Evolutionary conservation across 257 asterid species (phyloP).

Genomic region (Ehretia macrophylla): DNA sequence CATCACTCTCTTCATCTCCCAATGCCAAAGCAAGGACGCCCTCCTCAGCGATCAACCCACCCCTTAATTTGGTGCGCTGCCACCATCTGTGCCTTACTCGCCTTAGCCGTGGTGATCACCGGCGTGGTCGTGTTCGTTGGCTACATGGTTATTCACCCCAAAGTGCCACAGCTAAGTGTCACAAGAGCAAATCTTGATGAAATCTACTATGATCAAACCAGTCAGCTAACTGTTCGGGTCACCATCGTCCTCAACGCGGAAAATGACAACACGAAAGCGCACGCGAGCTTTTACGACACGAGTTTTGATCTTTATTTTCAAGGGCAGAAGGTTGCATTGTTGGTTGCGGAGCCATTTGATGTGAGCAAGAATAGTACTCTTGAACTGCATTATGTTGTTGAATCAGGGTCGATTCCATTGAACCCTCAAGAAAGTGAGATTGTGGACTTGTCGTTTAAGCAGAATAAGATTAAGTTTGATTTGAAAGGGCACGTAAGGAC

Average conservation of each 20-base stretch:
- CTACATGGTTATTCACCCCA: slow-evolving; percentile 56
- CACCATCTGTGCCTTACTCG: slow-evolving; percentile 53
- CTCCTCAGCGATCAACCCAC: slow-evolving; percentile 46
- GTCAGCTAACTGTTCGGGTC: slow-evolving; percentile 43
- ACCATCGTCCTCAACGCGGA: slow-evolving; percentile 41
- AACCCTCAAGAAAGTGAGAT: slow-evolving; percentile 40
- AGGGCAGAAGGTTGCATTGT: slow-evolving; percentile 36
- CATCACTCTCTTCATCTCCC: slow-evolving; percentile 9
- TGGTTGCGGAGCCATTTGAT: slow-evolving; percentile 36
- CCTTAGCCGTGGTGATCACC: slow-evolving; percentile 53
- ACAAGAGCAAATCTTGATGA: slow-evolving; percentile 51
- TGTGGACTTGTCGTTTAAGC: slow-evolving; percentile 29
- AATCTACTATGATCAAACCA: slow-evolving; percentile 49
- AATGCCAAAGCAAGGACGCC: slow-evolving; percentile 49
- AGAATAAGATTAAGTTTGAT: slow-evolving; percentile 29
- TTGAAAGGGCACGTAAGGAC: slow-evolving; percentile 60
- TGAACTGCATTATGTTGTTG: slow-evolving; percentile 38
- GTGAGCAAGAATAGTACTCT: slow-evolving; percentile 39
- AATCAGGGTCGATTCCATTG: slow-evolving; percentile 58
- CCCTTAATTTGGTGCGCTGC: slow-evolving; percentile 68
- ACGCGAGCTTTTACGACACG: slow-evolving; percentile 43
- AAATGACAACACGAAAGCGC: slow-evolving; percentile 57
- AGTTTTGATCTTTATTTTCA: slow-evolving; percentile 40
- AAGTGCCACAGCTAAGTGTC: slow-evolving; percentile 52
- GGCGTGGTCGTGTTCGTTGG: slow-evolving; percentile 61